Conservation (phyloP, 2,329 filamentous ascomycete species). For the Colletotrichum lindemuthianum region DNA sequence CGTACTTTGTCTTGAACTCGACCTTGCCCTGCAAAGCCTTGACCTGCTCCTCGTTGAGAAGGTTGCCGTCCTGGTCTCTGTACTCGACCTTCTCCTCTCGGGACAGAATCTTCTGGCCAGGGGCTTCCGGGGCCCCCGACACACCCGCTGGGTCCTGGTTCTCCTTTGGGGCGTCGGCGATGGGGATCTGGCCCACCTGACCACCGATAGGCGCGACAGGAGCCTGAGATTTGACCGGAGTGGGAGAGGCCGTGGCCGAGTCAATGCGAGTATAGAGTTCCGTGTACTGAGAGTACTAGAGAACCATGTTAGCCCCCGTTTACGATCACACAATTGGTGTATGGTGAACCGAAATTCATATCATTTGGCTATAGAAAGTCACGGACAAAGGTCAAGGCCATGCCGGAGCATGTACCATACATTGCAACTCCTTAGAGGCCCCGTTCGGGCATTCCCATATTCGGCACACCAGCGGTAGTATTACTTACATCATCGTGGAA, state of each 20-base stretch:
- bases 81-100: slow-evolving; percentile 91
- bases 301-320: slow-evolving; percentile 19
- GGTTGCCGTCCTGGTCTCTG: slow-evolving; percentile 91
- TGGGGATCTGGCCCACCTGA: slow-evolving; percentile 41
- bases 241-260: slow-evolving; percentile 17
- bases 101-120: slow-evolving; percentile 60
- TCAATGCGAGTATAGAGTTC: slow-evolving; percentile 19
- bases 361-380: slow-evolving; percentile 28
- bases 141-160: slow-evolving; percentile 48
- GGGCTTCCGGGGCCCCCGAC: slow-evolving; percentile 62
- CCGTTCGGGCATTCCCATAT: slow-evolving; percentile 47
- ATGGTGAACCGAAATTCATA: slow-evolving; percentile 18
- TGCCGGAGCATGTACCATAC: background rate
- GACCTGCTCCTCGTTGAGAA: slow-evolving; percentile 86
- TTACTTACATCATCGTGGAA: slow-evolving; percentile 86
- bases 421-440: slow-evolving; percentile 20
- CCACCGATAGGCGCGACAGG: slow-evolving; percentile 24
- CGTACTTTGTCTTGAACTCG: slow-evolving; percentile 93
- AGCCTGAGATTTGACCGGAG: slow-evolving; percentile 27
- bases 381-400: background rate
- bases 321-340: background rate
- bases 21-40: slow-evolving; percentile 89
- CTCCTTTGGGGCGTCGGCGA: slow-evolving; percentile 41
- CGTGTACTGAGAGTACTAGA: slow-evolving; percentile 35
- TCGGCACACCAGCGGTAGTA: slow-evolving; percentile 46